A percentile compares a stretch with the other conserved stretches of the same genome.
phyloP scores from a whole-genome alignment of 2,329 filamentous ascomycete genomes.

The Penicillium sp. region DNA sequence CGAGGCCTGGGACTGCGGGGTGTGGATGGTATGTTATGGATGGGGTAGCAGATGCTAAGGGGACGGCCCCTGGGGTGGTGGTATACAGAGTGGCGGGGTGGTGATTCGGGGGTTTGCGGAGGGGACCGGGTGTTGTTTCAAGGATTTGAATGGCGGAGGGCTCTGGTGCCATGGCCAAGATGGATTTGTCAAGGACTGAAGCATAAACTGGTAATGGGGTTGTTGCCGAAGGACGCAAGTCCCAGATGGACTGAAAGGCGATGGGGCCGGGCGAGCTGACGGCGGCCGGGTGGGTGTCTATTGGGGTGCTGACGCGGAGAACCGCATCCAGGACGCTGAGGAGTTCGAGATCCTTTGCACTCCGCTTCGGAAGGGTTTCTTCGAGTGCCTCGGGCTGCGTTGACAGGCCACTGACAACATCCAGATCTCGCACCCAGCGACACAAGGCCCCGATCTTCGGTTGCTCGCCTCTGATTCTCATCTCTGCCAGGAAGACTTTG shows the following conservation, averaged over 20 bases:
- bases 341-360: constrained; percentile 57
- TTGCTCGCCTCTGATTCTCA: constrained; percentile 68
- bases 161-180: constrained; percentile 47
- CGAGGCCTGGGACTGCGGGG: constrained; percentile 66
- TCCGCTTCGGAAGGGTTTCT: constrained; percentile 23
- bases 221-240: constrained; percentile 55
- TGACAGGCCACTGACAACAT: constrained; percentile 69
- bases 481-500: constrained; percentile 68
- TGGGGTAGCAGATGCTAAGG: constrained; percentile 52
- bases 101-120: constrained; percentile 70
- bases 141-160: constrained; percentile 58
- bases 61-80: constrained; percentile 61
- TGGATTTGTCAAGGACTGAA: constrained; percentile 63
- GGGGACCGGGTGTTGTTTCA: constrained; percentile 63
- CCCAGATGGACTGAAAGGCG: constrained; percentile 65
- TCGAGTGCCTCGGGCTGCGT: constrained; percentile 51
- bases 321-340: constrained; percentile 68
- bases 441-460: constrained; percentile 72
- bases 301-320: constrained; percentile 65
- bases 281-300: constrained; percentile 50
- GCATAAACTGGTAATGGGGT: constrained; percentile 56
- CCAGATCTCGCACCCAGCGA: constrained; percentile 73
- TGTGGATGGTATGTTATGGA: constrained; percentile 63
- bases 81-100: constrained; percentile 70
- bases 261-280: constrained; percentile 54